phyloP scores from a whole-genome alignment of 2,329 filamentous ascomycete genomes.

The Penicillium sp. region DNA sequence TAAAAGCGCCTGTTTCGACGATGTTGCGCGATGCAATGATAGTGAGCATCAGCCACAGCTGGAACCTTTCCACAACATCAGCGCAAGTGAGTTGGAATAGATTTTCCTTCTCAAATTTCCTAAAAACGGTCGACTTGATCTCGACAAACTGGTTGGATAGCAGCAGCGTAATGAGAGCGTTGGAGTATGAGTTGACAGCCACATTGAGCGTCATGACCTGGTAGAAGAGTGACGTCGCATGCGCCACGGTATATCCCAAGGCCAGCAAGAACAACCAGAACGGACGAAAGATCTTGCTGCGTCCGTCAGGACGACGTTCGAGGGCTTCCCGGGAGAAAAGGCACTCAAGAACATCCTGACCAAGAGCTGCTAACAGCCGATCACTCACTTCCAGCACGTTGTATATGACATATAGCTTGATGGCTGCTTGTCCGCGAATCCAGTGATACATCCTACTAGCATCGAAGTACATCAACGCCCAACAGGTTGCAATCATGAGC shows the following conservation, averaged over 20 bases:
- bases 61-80: constrained; percentile 94
- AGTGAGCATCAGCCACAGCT: constrained; percentile 93
- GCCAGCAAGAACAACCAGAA: constrained; percentile 89
- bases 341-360: constrained; percentile 94
- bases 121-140: constrained; percentile 97
- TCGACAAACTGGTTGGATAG: constrained; percentile 98
- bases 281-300: constrained; percentile 85
- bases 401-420: constrained; percentile 98
- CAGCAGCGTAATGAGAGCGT: constrained; percentile 84
- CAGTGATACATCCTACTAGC: constrained; percentile 98
- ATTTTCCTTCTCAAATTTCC: constrained; percentile 97
- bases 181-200: constrained; percentile 97
- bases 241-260: constrained; percentile 80
- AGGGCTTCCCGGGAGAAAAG: constrained; percentile 91
- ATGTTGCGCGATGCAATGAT: constrained; percentile 97
- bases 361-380: constrained; percentile 82
- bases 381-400: constrained; percentile 92
- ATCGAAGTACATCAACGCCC: constrained; percentile 84
- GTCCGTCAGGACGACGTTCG: constrained; percentile 79
- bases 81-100: constrained; percentile 94
- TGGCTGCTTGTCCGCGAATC: constrained; percentile 91
- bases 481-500: constrained; percentile 80
- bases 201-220: constrained; percentile 98
- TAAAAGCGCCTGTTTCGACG: constrained; percentile 87
- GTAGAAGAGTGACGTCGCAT: constrained; percentile 87